Evolutionary conservation across 768 basidiomycete genomes (phyloP).

Genomic region (Xerocomellus chrysenteron): DNA sequence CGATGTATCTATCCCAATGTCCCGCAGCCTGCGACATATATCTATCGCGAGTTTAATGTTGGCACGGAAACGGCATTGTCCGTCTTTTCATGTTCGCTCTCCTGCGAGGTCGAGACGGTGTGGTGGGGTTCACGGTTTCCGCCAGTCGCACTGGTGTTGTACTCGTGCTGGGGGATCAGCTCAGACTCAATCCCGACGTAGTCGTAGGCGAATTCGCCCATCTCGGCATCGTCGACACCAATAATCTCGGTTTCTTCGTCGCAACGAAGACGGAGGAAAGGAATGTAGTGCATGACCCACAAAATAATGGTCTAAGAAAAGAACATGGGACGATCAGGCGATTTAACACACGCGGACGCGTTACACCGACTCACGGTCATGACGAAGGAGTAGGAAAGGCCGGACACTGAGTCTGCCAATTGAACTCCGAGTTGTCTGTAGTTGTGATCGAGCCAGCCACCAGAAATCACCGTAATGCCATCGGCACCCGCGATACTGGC

Average conservation of each 20-base stretch:
- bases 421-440: slow-evolving; percentile 85
- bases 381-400: slow-evolving; percentile 69
- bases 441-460: slow-evolving; percentile 87
- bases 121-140: slow-evolving; percentile 40
- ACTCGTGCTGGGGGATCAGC: slow-evolving; percentile 34
- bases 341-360: not conserved
- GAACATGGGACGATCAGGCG: not conserved
- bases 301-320: slow-evolving; percentile 65
- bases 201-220: slow-evolving; percentile 89
- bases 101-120: slow-evolving; percentile 21
- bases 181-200: slow-evolving; percentile 74
- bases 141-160: slow-evolving; percentile 25
- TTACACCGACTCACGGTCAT: slow-evolving; percentile 56
- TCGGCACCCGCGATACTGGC: slow-evolving; percentile 76
- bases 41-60: not conserved
- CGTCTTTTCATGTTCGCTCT: slow-evolving; percentile 30
- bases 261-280: slow-evolving; percentile 71
- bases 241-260: slow-evolving; percentile 68
- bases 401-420: slow-evolving; percentile 68
- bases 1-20: not conserved
- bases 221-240: slow-evolving; percentile 87
- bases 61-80: not conserved
- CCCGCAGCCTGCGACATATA: not conserved
- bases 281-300: slow-evolving; percentile 87
- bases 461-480: slow-evolving; percentile 60